These are phyloP conservation scores for Naganishia onofrii DNA, from an alignment of 768 basidiomycete genomes.

Conservation along the genomic window DNA sequence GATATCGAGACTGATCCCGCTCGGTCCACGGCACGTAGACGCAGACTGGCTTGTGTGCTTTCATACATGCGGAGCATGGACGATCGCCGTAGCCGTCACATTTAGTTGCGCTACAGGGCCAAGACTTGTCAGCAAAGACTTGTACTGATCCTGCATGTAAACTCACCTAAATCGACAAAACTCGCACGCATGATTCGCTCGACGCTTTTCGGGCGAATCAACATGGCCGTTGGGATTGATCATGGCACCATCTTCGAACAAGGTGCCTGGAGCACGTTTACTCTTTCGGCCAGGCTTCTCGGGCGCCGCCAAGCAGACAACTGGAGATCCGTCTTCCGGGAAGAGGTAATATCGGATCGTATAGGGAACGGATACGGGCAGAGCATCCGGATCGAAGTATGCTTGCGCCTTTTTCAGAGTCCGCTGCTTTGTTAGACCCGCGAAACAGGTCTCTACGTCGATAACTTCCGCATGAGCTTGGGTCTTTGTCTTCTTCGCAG, in stretches of 20 bases:
- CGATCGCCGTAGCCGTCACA: conserved; percentile 22
- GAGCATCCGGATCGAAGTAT: conserved; percentile 2
- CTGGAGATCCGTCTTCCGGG: not conserved
- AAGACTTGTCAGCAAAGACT: not conserved
- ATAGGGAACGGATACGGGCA: conserved; percentile 11
- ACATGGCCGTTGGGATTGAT: conserved; percentile 2
- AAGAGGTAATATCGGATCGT: conserved; percentile 11
- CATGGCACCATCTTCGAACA: conserved; percentile 2
- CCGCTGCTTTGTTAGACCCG: not conserved
- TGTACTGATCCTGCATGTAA: no score
- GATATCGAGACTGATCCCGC: not conserved
- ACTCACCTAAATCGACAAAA: conserved; percentile 8
- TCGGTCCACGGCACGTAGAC: not conserved
- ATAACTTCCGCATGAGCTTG: not conserved
- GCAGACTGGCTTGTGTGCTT: not conserved
- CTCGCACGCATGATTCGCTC: conserved; percentile 10
- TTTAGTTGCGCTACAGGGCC: not conserved
- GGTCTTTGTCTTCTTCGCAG: not conserved
- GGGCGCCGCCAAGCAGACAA: not conserved
- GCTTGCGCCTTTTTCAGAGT: not conserved
- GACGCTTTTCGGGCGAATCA: not conserved
- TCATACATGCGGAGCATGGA: not conserved
- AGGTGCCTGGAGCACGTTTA: not conserved
- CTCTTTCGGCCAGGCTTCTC: conserved; percentile 7
- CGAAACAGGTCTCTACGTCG: conserved; percentile 14